Evolutionary conservation across 2,329 filamentous ascomycete species (phyloP).

Genomic region (Curvularia lunata): DNA sequence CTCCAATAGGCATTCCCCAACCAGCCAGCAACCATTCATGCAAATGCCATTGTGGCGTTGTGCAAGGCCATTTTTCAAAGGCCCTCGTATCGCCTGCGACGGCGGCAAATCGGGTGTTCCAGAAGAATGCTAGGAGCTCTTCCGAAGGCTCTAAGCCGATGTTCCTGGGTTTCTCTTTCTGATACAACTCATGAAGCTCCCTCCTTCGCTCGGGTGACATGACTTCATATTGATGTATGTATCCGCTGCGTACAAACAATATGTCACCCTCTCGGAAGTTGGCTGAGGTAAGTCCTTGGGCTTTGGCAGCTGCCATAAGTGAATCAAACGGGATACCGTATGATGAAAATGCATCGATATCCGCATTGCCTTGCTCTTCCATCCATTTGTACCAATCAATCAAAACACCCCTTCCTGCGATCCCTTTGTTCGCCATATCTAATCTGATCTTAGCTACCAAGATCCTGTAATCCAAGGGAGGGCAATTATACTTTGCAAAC

Average conservation of each 20-base stretch:
- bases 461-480: not conserved
- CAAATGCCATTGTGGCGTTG: slow-evolving; percentile 12
- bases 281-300: not conserved
- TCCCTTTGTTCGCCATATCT: not conserved
- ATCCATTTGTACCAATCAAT: not conserved
- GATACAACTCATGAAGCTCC: not conserved
- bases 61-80: slow-evolving; percentile 62
- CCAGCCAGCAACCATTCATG: slow-evolving; percentile 35
- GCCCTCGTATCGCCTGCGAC: slow-evolving; percentile 66
- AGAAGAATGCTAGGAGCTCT: slow-evolving; percentile 35
- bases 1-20: slow-evolving; percentile 39
- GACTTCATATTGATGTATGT: not conserved
- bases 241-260: not conserved
- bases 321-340: not conserved
- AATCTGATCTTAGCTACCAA: not conserved
- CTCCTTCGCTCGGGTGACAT: not conserved
- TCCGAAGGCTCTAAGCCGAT: not conserved
- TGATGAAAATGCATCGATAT: not conserved
- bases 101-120: slow-evolving; percentile 67
- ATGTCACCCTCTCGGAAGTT: not conserved
- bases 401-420: not conserved
- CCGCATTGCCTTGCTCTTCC: not conserved
- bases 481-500: not conserved
- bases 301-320: not conserved
- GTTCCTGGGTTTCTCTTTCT: not conserved